Evolutionary conservation across 2,329 filamentous ascomycete genomes (phyloP).

Genomic region (Hypoxylon sp.): DNA sequence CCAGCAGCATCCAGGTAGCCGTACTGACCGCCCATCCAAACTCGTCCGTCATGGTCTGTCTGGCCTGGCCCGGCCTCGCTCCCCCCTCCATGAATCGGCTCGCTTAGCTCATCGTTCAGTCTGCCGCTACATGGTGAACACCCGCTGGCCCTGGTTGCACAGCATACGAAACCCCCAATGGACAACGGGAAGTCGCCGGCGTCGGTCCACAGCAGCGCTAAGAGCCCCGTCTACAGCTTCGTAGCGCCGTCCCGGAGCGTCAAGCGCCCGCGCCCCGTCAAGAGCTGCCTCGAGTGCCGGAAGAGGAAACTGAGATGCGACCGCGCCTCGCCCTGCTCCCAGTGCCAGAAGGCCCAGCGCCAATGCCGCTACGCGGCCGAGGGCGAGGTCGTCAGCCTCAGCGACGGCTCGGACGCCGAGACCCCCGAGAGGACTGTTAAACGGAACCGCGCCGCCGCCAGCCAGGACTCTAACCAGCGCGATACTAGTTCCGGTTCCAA

Average conservation of each 20-base stretch:
- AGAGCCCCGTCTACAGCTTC: constrained; percentile 38
- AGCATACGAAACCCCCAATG: constrained; percentile 28
- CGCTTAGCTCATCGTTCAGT: constrained; percentile 8
- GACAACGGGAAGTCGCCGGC: constrained; percentile 40
- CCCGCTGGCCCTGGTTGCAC: constrained; percentile 1
- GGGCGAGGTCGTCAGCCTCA: constrained; percentile 61
- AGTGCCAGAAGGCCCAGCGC: constrained; percentile 69
- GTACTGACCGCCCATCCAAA: constrained; percentile 6
- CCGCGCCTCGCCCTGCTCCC: constrained; percentile 66
- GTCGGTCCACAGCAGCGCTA: constrained; percentile 32
- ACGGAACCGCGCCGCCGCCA: constrained; percentile 38
- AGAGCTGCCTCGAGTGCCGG: constrained; percentile 49
- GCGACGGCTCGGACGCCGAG: constrained; percentile 61
- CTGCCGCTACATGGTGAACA: constrained; percentile 5
- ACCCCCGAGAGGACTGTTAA: constrained; percentile 45
- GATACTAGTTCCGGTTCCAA: constrained; percentile 41
- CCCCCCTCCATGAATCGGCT: constrained; percentile 37
- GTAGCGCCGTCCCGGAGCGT: constrained; percentile 41
- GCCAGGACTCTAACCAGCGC: constrained; percentile 34
- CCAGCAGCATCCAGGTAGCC: constrained; percentile 21
- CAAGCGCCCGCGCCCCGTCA: constrained; percentile 49
- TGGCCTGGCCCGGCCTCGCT: constrained; percentile 24
- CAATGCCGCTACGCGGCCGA: constrained; percentile 66
- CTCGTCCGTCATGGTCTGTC: constrained; percentile 33
- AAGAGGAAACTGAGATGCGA: constrained; percentile 71